Percentiles rank a stretch among this genome's conserved stretches.
Conservation (phyloP, 305 asterid species). For the Fraxinus floribunda region DNA sequence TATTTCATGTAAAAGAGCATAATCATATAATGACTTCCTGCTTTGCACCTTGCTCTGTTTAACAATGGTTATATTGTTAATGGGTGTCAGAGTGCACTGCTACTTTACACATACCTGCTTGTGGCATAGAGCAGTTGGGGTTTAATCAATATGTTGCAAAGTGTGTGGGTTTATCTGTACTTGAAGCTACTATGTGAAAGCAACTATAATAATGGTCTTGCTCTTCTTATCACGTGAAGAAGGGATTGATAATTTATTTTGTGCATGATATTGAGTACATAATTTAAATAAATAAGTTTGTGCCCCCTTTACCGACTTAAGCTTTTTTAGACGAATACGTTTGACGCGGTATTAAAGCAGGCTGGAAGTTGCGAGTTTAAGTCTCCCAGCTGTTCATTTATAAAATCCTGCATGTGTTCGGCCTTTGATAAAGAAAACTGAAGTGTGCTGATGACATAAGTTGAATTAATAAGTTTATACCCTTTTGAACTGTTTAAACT, state of each 20-base stretch:
- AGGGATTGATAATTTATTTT: neutral
- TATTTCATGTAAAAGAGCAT: neutral
- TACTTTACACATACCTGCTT: neutral
- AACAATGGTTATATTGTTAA: neutral
- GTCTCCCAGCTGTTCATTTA: neutral
- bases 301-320: neutral
- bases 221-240: neutral
- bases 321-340: neutral
- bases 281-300: neutral
- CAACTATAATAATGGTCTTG: neutral
- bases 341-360: neutral
- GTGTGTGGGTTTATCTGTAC: neutral
- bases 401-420: neutral
- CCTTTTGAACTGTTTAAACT: too few species aligned
- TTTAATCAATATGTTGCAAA: neutral
- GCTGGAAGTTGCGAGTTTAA: neutral
- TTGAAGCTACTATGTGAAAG: neutral
- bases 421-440: neutral
- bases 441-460: neutral
- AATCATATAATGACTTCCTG: neutral
- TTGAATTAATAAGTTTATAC: neutral
- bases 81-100: neutral
- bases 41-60: neutral
- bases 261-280: neutral
- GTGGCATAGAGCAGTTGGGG: neutral